Base-by-base conservation (phyloP, 1,284 basidiomycete genomes). In the Tilletiaria anomala region DNA sequence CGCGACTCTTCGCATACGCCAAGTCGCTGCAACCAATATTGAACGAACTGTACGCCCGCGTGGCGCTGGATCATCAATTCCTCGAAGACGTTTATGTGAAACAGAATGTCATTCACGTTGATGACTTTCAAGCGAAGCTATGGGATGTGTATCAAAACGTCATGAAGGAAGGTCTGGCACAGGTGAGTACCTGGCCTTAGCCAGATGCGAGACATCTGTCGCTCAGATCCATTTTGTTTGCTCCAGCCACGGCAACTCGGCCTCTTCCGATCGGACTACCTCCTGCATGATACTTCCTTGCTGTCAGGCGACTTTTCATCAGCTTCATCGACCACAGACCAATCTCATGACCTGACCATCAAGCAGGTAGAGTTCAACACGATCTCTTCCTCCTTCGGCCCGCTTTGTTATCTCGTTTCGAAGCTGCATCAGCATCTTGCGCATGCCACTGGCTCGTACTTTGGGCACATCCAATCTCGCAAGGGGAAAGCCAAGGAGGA, bases 311-410 rank as follows among this genome's bases (percentile, higher is more conserved):
- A n/a, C n/a, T n/a, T n/a, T n/a, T n/a, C n/a, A n/a, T 8, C 26
- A 29, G 26, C n/a, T n/a, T 8, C 10, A 29, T 17, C 12, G 12
- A 12, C 12, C 16, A 14, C 12, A 8, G 12, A 14, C 32, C 12
- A 17, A 8, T 12, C 26, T 29, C 26, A 8, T n/a, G n/a, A 8
- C 26, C 53, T 78, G 8, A 70, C 72, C 20, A 70, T 97, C 46
- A 93, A 88, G 67, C 91, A 97, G 70, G 91, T 97, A 40, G 93
- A 97, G 68, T 93, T 96, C 70, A 97, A 97, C 67, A 96, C 91
- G 4, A 91, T 96, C 53, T 86, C 88, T 0, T 78, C 82, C 0
- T 87, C 85, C 1, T 94, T 96, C 62, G 91, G 88, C 1, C 68
- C 79, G 0, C 72, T 96, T 12, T 85, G 83, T 3, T 76, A 86